These are phyloP conservation scores for Plasmodium reichenowi DNA, from an alignment of 169 alveolate genomes.

Conservation along the genomic window DNA sequence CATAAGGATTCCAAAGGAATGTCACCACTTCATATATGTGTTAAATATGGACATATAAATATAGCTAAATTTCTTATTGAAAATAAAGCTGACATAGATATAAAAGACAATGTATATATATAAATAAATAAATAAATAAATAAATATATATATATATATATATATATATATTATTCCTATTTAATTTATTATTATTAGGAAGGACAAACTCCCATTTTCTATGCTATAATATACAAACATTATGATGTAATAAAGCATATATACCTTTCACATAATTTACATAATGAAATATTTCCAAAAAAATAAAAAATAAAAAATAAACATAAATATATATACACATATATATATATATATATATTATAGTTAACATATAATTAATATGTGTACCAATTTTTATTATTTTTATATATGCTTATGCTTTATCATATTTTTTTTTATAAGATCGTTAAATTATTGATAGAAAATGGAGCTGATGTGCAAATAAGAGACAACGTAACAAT, in stretches of 20 bases:
- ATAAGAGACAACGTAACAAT: slow-evolving; percentile 57
- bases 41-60: slow-evolving; percentile 48
- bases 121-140: background rate
- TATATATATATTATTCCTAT: background rate
- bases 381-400: too few species aligned
- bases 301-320: too few species aligned
- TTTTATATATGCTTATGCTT: too few species aligned
- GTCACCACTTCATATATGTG: slow-evolving; percentile 69
- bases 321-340: slow-evolving; percentile 6
- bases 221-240: slow-evolving; percentile 66
- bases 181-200: slow-evolving; percentile 18
- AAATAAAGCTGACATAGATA: slow-evolving; percentile 52
- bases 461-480: slow-evolving; percentile 65
- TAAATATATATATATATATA: background rate
- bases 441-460: slow-evolving; percentile 55
- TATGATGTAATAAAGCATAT: slow-evolving; percentile 42
- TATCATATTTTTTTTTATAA: background rate
- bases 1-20: slow-evolving; percentile 65
- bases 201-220: slow-evolving; percentile 66
- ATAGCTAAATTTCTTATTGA: slow-evolving; percentile 62
- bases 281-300: too few species aligned
- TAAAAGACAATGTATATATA: slow-evolving; percentile 39
- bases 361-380: too few species aligned
- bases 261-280: too few species aligned
- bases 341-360: background rate